Base-by-base conservation (phyloP, 1,284 basidiomycete genomes). In the Schizopora paradoxa region DNA sequence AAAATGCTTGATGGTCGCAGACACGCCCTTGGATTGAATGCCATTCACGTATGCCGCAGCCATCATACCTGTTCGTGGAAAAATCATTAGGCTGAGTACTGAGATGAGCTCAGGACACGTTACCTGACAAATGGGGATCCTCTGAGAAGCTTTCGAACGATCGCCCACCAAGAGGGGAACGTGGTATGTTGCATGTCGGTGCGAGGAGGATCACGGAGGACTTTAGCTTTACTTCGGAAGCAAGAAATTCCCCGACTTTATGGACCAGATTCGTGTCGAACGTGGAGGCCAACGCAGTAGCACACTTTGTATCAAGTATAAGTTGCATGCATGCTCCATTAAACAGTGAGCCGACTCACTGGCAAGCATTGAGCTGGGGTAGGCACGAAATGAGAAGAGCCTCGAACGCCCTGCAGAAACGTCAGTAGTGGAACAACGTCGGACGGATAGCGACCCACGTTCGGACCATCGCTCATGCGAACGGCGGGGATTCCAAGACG, bases 71-170 rank as follows among this genome's bases (percentile, higher is more conserved):
- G 43, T 3, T 26, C 21, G 21, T 37, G 4, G 33, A 23, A n/a
- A 38, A 11, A 25, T 27, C 28, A 14, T 10, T 14, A 31, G 10
- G 14, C 8, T 31, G 28, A 10, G 8, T 10, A 31, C 28, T 10
- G 28, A 8, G 10, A 31, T 8, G 28, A 31, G 28, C 14, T n/a
- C 10, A 10, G 28, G 8, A 10, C 10, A 31, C 14, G 14, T 5
- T 58, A 76, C 77, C 80, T 23, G 77, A 85, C 31, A 83, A 64
- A 56, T 75, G 66, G 34, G 77, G 79, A 55, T 82, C 79, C 55
- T 87, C 82, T 0, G 78, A 79, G 62, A 82, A 86, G 4, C 76
- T 79, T 59, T 86, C 83, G 55, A 86, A 86, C 5, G 78, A 72
- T 19, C 82, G 67, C 2, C 79, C 77, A 6, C 77, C 79, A 0